Percentiles rank a stretch among this genome's conserved stretches.
phyloP scores from a whole-genome alignment of 768 basidiomycete genomes.

The Leccinum olivaceopallidum region DNA sequence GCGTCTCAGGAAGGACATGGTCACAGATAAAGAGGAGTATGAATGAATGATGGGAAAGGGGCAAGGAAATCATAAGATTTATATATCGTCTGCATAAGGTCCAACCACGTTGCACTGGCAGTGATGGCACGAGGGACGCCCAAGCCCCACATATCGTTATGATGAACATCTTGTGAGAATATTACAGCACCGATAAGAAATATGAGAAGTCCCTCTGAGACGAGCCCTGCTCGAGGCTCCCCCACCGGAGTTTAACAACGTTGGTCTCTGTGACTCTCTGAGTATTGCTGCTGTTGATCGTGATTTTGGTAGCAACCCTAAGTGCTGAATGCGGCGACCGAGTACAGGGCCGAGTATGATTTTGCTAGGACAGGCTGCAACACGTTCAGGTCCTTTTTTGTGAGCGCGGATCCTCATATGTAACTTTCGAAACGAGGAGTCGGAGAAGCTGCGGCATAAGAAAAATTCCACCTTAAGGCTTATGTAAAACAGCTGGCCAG shows the following conservation, averaged over 20 bases:
- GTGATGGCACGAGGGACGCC: neutral
- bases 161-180: slow-evolving; percentile 4
- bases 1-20: slow-evolving; percentile 9
- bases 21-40: neutral
- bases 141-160: neutral
- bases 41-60: neutral
- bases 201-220: neutral
- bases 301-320: neutral
- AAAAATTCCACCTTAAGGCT: no score
- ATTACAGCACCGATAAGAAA: neutral
- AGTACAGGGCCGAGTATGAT: neutral
- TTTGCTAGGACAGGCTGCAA: neutral
- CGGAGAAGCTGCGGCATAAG: neutral
- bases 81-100: slow-evolving; percentile 6
- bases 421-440: neutral
- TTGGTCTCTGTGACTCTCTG: neutral
- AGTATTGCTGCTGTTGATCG: neutral
- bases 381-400: slow-evolving; percentile 7
- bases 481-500: no score
- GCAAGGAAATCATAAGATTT: slow-evolving; percentile 4
- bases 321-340: neutral
- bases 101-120: neutral
- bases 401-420: slow-evolving; percentile 7
- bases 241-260: neutral
- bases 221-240: neutral